Base-by-base conservation (phyloP, 1,139 yeast genomes). In the Yamadazyma sp. region DNA sequence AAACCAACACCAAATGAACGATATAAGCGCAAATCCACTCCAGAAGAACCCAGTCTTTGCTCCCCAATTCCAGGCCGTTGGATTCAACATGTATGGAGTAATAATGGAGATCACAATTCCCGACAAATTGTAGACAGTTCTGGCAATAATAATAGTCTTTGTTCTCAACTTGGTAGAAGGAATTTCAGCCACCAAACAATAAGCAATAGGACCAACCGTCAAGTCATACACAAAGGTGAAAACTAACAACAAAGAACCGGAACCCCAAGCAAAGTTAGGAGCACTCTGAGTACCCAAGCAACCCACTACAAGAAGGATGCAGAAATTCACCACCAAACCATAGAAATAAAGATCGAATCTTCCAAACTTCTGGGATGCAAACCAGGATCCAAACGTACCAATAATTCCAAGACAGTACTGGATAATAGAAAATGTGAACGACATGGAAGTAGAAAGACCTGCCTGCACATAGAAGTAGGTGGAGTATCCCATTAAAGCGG, bases 11-110 rank as follows among this genome's bases (percentile, higher is more conserved):
- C 82, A 73, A 33, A 65, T 42, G 21, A 61, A 53, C 34, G 64
- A 58, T 20, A 61, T n/a, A 4, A 71, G 42, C 16, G 74, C 62
- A 36, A 75, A 57, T 0, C 75, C 83, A 16, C 73, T 79, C 73
- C 77, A 79, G 51, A 80, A 67, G 53, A 76, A 76, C 2, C 78
- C 84, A 14, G 80, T 67, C 54, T 79, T 78, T 24, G 81, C 85
- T 42, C 72, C 65, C 79, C 79, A 68, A 49, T 76, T 68, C 67
- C 80, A 76, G 9, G 73, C 73, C 12, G 70, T 64, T 2, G 80
- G 78, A 53, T 78, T 78, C 53, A 80, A 65, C 82, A 79, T 73
- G 52, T 77, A 75, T 13, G 86, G 85, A 40, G 70, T 70, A 21
- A 73, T 61, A 29, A 77, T 60, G 15, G 72, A 48, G 51, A 54